Percentiles rank a stretch among this genome's conserved stretches.
Evolutionary conservation across 2,329 filamentous ascomycete genomes (phyloP).

Genomic region (Verticillium dahliae): DNA sequence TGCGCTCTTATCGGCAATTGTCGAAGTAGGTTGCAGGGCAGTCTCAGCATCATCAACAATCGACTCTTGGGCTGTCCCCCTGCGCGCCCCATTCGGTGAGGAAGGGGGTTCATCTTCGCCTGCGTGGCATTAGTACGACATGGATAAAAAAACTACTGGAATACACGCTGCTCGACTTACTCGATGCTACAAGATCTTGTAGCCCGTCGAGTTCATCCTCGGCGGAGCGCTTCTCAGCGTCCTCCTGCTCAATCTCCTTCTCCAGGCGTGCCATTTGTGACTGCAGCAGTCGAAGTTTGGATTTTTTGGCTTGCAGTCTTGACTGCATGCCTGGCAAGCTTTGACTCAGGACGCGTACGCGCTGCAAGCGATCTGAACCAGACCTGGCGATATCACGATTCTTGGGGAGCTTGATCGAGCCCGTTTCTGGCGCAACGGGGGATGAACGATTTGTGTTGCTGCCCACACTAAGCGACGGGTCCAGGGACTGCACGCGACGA

Average conservation of each 20-base stretch:
- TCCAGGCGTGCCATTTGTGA: slow-evolving; percentile 41
- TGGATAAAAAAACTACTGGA: background rate
- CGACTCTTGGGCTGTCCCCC: background rate
- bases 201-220: slow-evolving; percentile 16
- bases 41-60: background rate
- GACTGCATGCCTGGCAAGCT: slow-evolving; percentile 31
- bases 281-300: slow-evolving; percentile 38
- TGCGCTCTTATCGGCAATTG: background rate
- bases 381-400: slow-evolving; percentile 9
- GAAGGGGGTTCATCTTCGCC: background rate
- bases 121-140: background rate
- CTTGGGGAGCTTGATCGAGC: slow-evolving; percentile 19
- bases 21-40: background rate
- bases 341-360: slow-evolving; percentile 28
- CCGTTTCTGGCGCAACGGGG: slow-evolving; percentile 5
- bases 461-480: slow-evolving; percentile 10
- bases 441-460: background rate
- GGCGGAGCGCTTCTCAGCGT: slow-evolving; percentile 25
- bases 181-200: background rate
- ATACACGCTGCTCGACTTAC: background rate
- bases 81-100: background rate
- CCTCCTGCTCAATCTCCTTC: slow-evolving; percentile 36
- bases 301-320: slow-evolving; percentile 34
- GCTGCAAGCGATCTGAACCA: slow-evolving; percentile 4
- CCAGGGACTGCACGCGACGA: slow-evolving; percentile 13